Percentiles rank a stretch among this genome's conserved stretches.
Evolutionary conservation across 768 basidiomycete genomes (phyloP).

Genomic region (Pleurotus sapidus): DNA sequence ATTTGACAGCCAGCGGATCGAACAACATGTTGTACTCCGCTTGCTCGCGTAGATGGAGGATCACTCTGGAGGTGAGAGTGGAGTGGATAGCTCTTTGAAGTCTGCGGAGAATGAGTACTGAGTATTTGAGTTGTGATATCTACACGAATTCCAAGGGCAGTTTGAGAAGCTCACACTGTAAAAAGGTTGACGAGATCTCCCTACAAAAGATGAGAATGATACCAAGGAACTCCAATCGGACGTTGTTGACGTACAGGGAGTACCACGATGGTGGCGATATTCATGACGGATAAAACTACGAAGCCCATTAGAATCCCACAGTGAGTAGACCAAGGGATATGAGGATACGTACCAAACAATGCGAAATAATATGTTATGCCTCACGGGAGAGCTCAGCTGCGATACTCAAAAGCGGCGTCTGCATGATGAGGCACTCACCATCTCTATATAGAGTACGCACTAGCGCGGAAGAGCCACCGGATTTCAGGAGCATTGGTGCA

Average conservation of each 20-base stretch:
- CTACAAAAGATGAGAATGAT: background rate
- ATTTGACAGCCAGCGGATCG: background rate
- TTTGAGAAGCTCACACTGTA: background rate
- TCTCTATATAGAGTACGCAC: background rate
- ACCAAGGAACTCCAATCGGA: background rate
- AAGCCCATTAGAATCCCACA: too few species aligned
- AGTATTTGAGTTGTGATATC: background rate
- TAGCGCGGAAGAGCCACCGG: background rate
- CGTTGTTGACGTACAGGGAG: background rate
- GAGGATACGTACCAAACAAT: background rate
- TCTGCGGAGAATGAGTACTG: background rate
- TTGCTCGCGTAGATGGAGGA: slow-evolving; percentile 14
- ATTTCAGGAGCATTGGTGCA: background rate
- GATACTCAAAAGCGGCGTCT: background rate
- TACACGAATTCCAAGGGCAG: background rate
- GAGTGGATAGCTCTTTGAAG: background rate
- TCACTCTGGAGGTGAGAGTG: background rate
- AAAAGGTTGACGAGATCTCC: background rate
- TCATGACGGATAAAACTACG: background rate
- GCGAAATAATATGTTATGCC: background rate
- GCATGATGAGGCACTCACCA: background rate
- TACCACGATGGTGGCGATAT: background rate
- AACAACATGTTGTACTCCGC: slow-evolving; percentile 13
- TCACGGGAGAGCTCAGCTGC: background rate
- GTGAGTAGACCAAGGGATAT: too few species aligned